Percentiles rank a stretch among this genome's conserved stretches.
Evolutionary conservation across 306 rosid species (phyloP).

Genomic region (Fagus crenata): DNA sequence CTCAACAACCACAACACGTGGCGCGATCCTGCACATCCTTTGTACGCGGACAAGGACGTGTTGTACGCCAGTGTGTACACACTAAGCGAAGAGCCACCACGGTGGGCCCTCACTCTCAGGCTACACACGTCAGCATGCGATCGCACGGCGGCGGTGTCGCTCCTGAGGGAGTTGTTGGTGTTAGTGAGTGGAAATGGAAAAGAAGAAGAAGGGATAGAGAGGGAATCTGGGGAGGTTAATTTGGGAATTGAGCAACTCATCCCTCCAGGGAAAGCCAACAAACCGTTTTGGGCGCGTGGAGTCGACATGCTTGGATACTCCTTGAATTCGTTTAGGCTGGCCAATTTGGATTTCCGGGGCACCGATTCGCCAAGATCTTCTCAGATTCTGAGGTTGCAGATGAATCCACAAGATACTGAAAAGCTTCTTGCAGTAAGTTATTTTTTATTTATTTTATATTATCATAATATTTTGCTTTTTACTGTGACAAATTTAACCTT

Average conservation of each 20-base stretch:
- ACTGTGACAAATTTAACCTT: not conserved
- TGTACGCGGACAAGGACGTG: slow-evolving; percentile 35
- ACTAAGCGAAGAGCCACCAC: slow-evolving; percentile 22
- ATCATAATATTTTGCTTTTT: not conserved
- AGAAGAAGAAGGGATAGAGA: slow-evolving; percentile 33
- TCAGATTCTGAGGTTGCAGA: slow-evolving; percentile 52
- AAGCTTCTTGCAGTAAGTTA: slow-evolving; percentile 60
- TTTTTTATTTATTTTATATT: not conserved
- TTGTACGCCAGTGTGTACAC: slow-evolving; percentile 50
- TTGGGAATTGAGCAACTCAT: slow-evolving; percentile 67
- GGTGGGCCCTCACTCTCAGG: slow-evolving; percentile 56
- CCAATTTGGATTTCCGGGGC: slow-evolving; percentile 57
- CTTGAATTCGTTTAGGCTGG: slow-evolving; percentile 59
- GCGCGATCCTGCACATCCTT: slow-evolving; percentile 31
- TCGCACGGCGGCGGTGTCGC: slow-evolving; percentile 59
- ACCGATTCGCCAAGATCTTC: slow-evolving; percentile 44
- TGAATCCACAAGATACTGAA: slow-evolving; percentile 44
- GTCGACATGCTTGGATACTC: slow-evolving; percentile 89
- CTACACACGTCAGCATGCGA: slow-evolving; percentile 81
- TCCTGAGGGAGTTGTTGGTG: slow-evolving; percentile 48
- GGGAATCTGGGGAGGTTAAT: slow-evolving; percentile 35
- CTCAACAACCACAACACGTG: slow-evolving; percentile 59
- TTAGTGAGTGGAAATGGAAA: slow-evolving; percentile 17
- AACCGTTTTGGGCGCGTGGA: slow-evolving; percentile 94
- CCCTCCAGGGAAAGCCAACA: slow-evolving; percentile 57